Evolutionary conservation across 768 basidiomycete genomes (phyloP).

Genomic region (Boletus rufocinnamomeus): DNA sequence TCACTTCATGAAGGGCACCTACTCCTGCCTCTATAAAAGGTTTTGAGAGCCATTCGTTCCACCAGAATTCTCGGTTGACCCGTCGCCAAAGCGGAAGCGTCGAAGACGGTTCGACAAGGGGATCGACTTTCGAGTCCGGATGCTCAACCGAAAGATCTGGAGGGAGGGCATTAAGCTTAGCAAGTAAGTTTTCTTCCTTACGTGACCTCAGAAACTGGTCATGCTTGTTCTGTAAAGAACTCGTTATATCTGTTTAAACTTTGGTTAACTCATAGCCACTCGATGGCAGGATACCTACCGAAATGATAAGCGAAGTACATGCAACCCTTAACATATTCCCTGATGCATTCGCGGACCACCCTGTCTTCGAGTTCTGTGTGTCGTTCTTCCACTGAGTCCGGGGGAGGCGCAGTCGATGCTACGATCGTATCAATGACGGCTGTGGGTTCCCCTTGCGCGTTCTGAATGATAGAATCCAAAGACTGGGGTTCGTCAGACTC

Average conservation of each 20-base stretch:
- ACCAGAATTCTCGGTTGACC: constrained; percentile 91
- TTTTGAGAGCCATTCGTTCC: constrained; percentile 88
- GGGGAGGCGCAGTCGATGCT: constrained; percentile 61
- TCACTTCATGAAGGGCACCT: constrained; percentile 27
- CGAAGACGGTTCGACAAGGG: constrained; percentile 69
- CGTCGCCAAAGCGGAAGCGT: constrained; percentile 89
- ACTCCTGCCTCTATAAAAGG: constrained; percentile 89
- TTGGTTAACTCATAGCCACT: neutral
- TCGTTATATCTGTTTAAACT: constrained; percentile 65
- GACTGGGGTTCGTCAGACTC: constrained; percentile 26
- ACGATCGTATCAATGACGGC: constrained; percentile 61
- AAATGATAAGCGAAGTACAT: constrained; percentile 92
- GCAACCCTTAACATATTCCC: constrained; percentile 76
- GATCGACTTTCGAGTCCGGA: constrained; percentile 45
- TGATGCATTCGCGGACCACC: constrained; percentile 75
- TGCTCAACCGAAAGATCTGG: constrained; percentile 31
- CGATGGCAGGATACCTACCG: constrained; percentile 46
- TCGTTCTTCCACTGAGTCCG: constrained; percentile 62
- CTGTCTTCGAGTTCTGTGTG: constrained; percentile 80
- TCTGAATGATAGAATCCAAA: constrained; percentile 45
- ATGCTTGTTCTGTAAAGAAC: constrained; percentile 79
- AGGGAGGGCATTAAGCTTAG: constrained; percentile 56
- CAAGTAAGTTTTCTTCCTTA: constrained; percentile 58
- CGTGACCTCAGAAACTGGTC: constrained; percentile 59
- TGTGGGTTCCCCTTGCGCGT: constrained; percentile 47